Base-by-base conservation (phyloP, 2,329 filamentous ascomycete genomes). In the Fusarium succisae region DNA sequence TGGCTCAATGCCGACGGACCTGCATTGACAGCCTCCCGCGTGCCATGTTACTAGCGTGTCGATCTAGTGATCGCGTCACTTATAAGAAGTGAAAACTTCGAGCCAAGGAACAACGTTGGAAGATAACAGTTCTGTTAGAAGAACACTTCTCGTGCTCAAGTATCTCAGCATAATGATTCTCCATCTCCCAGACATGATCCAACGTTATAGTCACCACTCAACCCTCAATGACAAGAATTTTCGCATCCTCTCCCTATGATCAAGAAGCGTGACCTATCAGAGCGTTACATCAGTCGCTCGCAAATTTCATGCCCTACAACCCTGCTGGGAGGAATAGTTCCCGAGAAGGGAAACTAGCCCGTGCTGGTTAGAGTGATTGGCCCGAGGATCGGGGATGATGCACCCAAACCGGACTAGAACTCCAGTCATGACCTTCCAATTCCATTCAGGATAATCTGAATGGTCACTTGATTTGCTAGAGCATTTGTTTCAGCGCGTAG, bases 251-350 rank as follows among this genome's bases (percentile, higher is more conserved):
- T 69, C 22, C 32, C 24, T 5, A 37, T 63, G 66, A 69, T 48
- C 57, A 43, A 35, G 30, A 18, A 30, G 55, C 48, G 48, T 69
- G 66, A 69, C 56, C 48, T 35, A 68, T 62, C 55, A 38, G 14
- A 68, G 41, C 35, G 66, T 68, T 54, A 68, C 66, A 68, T 63
- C 43, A 11, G 32, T n/a, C 15, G 32, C 26, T 12, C n/a, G 17
- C 32, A 15, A 38, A 38, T 45, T 45, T 59, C 30, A 38, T 57
- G 38, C 60, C 48, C 38, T 32, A 32, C 18, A 41, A 53, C 57
- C 35, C 32, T 38, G 24, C 17, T 32, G n/a, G 20, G 30, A 26
- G 41, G 20, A 22, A 60, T 54, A 38, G 12, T 24, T 30, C 37
- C 45, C 45, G 26, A 58, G 30, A 24, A 50, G 35, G 56, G 56